phyloP scores from a whole-genome alignment of 2,329 filamentous ascomycete genomes.

The Leptographium procerum region DNA sequence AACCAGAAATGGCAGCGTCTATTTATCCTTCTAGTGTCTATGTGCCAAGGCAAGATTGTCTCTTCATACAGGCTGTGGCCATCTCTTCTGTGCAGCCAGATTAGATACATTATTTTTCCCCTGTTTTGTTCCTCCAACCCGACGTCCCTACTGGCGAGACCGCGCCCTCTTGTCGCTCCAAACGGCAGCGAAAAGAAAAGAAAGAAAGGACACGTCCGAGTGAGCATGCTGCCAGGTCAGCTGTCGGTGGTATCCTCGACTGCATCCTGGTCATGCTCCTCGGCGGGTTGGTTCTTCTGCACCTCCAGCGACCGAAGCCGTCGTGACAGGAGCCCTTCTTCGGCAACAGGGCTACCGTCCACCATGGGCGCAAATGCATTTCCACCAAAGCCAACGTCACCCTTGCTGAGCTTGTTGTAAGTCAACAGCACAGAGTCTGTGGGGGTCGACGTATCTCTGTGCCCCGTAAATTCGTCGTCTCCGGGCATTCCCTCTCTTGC shows the following conservation, averaged over 20 bases:
- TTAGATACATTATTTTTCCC: not conserved
- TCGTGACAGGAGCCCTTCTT: conserved; percentile 60
- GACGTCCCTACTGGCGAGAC: not conserved
- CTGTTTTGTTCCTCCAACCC: not conserved
- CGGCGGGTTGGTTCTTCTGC: conserved; percentile 13
- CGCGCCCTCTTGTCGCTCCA: not conserved
- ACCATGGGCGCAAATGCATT: conserved; percentile 30
- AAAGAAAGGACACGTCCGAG: not conserved
- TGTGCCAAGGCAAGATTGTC: too few species aligned
- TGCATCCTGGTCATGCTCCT: not conserved
- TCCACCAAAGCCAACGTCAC: conserved; percentile 51
- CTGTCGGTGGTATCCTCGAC: not conserved
- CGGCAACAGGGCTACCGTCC: conserved; percentile 25
- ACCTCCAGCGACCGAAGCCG: conserved; percentile 53
- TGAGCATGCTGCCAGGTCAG: not conserved
- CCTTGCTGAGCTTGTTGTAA: conserved; percentile 60
- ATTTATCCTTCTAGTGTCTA: too few species aligned
- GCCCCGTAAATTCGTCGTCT: not conserved
- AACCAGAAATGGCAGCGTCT: too few species aligned
- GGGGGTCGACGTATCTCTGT: not conserved
- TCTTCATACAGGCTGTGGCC: not conserved
- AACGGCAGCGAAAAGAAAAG: too few species aligned
- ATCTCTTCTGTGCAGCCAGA: not conserved
- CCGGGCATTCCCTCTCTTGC: not conserved
- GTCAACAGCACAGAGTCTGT: conserved; percentile 12